phyloP scores from a whole-genome alignment of 176 grass and related monocot species.

The Metroxylon sagu region DNA sequence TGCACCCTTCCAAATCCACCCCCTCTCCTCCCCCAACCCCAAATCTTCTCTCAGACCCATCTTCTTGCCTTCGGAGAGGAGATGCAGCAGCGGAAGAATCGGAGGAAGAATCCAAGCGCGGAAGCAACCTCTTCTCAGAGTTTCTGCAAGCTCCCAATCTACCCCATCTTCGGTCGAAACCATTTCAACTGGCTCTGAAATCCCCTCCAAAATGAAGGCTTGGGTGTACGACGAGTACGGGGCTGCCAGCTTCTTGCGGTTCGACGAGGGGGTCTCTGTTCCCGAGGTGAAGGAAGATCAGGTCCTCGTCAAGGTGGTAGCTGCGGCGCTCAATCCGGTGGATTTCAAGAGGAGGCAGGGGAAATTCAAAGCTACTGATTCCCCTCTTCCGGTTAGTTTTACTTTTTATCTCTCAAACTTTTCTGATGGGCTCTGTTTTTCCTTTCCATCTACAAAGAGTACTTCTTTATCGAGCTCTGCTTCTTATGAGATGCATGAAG shows the following conservation, averaged over 20 bases:
- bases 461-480: too few relatives aligned
- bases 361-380: constrained; percentile 91
- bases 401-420: background rate
- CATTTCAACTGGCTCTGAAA: background rate
- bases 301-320: constrained; percentile 66
- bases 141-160: background rate
- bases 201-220: constrained; percentile 55
- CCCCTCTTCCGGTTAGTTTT: constrained; percentile 50
- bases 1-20: too few relatives aligned
- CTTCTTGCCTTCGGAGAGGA: too few relatives aligned
- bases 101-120: too few relatives aligned
- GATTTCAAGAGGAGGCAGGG: constrained; percentile 72
- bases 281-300: constrained; percentile 57
- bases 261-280: constrained; percentile 42
- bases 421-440: too few relatives aligned
- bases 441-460: too few relatives aligned
- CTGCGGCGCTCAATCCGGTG: constrained; percentile 79
- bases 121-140: too few relatives aligned
- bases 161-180: constrained; percentile 5
- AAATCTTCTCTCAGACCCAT: too few relatives aligned
- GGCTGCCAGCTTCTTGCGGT: constrained; percentile 45
- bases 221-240: constrained; percentile 88
- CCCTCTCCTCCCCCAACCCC: too few relatives aligned
- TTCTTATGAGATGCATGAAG: too few relatives aligned
- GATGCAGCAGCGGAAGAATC: too few relatives aligned